Base-by-base conservation (phyloP, 805 yeast species). In the Kodamaea lidongshanica region DNA sequence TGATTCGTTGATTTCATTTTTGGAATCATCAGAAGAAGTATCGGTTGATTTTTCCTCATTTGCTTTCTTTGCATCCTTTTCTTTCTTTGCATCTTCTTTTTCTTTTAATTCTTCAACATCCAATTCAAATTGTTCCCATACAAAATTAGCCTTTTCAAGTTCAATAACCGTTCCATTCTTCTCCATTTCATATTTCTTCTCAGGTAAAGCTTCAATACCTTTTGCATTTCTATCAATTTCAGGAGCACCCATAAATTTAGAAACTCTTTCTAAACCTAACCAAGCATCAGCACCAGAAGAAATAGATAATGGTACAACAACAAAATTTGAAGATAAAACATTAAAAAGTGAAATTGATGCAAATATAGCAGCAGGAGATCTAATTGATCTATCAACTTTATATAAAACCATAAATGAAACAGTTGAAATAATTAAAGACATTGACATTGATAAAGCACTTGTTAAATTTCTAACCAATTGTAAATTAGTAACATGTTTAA, bases 381-480 rank as follows among this genome's bases (percentile, higher is more conserved):
- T 48, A 12, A 61, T 45, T 10, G 42, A 40, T 6, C 46, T 39
- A 12, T 50, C 49, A n/a, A 54, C 37, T 11, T 54, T 61, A 37
- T 60, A 64, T 26, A 64, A 45, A 0, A 56, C 61, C 46, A 63
- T 56, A 32, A 63, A 62, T 2, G 67, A 42, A 10, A 79, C 64
- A 70, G 84, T 65, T 1, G 95, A 80, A 3, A 88, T 73, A 34
- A 86, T 57, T 12, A 73, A 67, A 0, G 95, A 82, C 34, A 83
- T 56, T 2, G 81, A 64, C 34, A 79, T 65, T n/a, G 87, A 78
- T 29, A 76, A 46, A 1, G 95, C 78, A 33, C 78, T 73, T 20
- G 54, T 45, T 27, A 80, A 52, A 43, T 74, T 83, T 50, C 89
- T 74, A 17, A 74, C 50, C 22, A 77, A 61, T 48, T 83, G 89